These are phyloP conservation scores for Zelopaecilomyces penicillatus DNA, from an alignment of 2,329 filamentous ascomycete species.

Conservation along the genomic window DNA sequence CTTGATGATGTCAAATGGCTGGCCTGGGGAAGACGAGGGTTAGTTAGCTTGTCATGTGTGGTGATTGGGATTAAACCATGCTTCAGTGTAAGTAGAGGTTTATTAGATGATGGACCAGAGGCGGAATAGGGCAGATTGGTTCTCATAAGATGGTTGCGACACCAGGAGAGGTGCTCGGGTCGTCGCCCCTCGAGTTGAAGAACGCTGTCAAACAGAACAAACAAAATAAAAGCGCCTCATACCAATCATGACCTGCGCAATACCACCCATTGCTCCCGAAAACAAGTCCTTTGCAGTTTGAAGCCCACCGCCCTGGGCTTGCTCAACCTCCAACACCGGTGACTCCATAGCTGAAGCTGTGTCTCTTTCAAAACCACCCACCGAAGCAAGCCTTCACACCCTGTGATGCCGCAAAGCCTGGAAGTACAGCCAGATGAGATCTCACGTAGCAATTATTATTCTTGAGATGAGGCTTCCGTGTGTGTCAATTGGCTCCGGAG, in stretches of 20 bases:
- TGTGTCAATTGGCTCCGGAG: too few species aligned
- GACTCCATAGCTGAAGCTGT: slow-evolving; percentile 26
- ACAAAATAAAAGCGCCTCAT: slow-evolving; percentile 27
- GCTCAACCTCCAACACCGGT: slow-evolving; percentile 27
- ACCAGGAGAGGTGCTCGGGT: neutral
- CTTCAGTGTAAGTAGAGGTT: too few species aligned
- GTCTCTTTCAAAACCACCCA: too few species aligned
- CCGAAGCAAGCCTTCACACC: too few species aligned
- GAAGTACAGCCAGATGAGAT: too few species aligned
- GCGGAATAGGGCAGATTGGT: too few species aligned
- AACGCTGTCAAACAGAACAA: neutral
- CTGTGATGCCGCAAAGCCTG: too few species aligned
- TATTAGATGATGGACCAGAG: too few species aligned
- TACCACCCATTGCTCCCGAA: slow-evolving; percentile 80
- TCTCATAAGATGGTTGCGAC: too few species aligned
- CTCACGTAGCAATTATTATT: too few species aligned
- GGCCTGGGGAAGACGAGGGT: slow-evolving; percentile 35
- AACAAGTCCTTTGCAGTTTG: slow-evolving; percentile 83
- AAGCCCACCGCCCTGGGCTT: slow-evolving; percentile 28
- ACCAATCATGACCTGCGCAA: slow-evolving; percentile 93
- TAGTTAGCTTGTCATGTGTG: neutral
- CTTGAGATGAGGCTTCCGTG: too few species aligned
- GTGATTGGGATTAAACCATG: too few species aligned
- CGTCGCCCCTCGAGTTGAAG: neutral
- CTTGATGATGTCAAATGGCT: slow-evolving; percentile 88